Evolutionary conservation across 257 asterid genomes (phyloP).

Genomic region (Mitragyna speciosa): DNA sequence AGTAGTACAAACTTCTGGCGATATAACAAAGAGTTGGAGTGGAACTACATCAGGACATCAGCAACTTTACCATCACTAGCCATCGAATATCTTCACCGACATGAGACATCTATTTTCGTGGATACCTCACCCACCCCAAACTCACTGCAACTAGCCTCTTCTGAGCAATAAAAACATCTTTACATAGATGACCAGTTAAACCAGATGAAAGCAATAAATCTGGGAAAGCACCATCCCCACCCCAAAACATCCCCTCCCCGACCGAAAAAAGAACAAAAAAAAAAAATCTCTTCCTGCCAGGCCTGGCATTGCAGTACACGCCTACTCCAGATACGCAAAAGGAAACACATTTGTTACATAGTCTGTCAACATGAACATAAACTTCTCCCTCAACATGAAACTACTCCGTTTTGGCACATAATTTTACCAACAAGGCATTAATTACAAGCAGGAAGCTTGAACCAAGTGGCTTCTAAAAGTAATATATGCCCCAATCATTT

Average conservation of each 20-base stretch:
- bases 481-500: background rate
- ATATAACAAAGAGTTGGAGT: background rate
- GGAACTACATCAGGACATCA: background rate
- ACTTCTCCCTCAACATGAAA: no score
- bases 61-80: background rate
- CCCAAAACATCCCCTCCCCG: no score
- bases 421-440: no score
- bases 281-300: no score
- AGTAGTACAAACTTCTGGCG: background rate
- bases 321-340: background rate
- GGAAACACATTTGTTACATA: no score
- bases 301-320: background rate
- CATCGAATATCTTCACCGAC: background rate
- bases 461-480: background rate
- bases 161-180: background rate
- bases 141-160: background rate
- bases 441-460: no score
- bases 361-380: no score
- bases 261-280: no score
- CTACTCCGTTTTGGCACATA: no score
- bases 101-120: background rate
- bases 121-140: background rate
- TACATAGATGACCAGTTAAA: background rate
- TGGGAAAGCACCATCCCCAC: background rate
- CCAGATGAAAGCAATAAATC: background rate